A percentile compares a stretch with the other conserved stretches of the same genome.
These are phyloP conservation scores for Filosporella fistucella DNA, from an alignment of 495 filamentous ascomycete genomes.

Conservation along the genomic window DNA sequence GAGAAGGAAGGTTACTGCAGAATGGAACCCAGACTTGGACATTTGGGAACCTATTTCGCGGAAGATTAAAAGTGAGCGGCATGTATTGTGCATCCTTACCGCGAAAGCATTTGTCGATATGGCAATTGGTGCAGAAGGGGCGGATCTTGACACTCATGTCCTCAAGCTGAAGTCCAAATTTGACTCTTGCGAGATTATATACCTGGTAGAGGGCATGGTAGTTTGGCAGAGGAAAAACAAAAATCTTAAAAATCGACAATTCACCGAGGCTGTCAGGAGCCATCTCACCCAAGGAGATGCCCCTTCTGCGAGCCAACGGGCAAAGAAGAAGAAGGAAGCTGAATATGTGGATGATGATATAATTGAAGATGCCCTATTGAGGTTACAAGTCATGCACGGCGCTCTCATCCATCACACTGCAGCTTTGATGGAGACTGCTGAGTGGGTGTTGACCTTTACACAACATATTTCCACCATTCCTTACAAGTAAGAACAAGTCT, in stretches of 20 bases:
- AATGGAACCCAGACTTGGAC: constrained; percentile 55
- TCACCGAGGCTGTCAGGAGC: constrained; percentile 57
- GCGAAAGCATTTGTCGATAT: constrained; percentile 68
- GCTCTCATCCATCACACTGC: constrained; percentile 72
- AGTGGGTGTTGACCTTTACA: constrained; percentile 77
- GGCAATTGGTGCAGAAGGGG: constrained; percentile 37
- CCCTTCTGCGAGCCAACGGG: constrained; percentile 17
- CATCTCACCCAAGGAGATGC: constrained; percentile 36
- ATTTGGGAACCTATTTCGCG: constrained; percentile 63
- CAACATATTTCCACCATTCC: constrained; percentile 76
- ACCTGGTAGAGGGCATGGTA: constrained; percentile 70
- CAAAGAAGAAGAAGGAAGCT: constrained; percentile 38
- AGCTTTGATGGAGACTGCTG: constrained; percentile 57
- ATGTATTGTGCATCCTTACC: constrained; percentile 61
- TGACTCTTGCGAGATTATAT: constrained; percentile 53
- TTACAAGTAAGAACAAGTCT: constrained; percentile 43
- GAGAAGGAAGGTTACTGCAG: constrained; percentile 63
- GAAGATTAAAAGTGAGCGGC: constrained; percentile 56
- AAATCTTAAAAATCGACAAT: constrained; percentile 62
- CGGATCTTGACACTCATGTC: constrained; percentile 58
- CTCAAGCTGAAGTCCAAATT: constrained; percentile 49
- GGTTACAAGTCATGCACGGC: constrained; percentile 63
- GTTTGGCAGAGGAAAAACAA: constrained; percentile 67
- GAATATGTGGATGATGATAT: constrained; percentile 62
- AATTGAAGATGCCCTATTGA: constrained; percentile 70